These are phyloP conservation scores for Neonectria sp. DNA, from an alignment of 2,329 filamentous ascomycete genomes.

Conservation along the genomic window DNA sequence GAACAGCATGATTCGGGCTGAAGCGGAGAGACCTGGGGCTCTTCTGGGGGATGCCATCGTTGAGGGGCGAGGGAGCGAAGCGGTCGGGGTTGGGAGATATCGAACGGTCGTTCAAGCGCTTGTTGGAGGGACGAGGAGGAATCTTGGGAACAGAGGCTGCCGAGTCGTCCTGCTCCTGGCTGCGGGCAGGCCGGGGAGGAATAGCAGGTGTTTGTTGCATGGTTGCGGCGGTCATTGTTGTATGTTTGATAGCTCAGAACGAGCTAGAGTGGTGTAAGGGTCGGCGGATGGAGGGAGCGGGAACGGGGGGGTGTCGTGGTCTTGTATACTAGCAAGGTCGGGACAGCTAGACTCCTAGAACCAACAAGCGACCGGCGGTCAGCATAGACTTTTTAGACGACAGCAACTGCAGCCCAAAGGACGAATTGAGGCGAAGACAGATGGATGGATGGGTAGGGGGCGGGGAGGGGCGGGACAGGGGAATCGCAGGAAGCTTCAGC, in stretches of 20 bases:
- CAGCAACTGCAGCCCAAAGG: constrained; percentile 21
- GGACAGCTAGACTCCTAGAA: constrained; percentile 34
- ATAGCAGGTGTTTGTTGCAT: constrained; percentile 67
- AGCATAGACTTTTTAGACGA: constrained; percentile 41
- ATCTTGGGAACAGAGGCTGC: constrained; percentile 72
- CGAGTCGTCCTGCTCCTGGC: constrained; percentile 62
- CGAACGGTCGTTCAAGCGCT: constrained; percentile 79
- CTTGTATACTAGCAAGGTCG: constrained; percentile 35
- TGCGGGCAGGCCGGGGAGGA: constrained; percentile 70
- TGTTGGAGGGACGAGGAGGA: constrained; percentile 82
- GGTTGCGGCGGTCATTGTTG: constrained; percentile 65
- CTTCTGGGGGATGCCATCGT: constrained; percentile 74
- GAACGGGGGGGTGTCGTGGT: constrained; percentile 23
- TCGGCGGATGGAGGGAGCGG: constrained; percentile 28
- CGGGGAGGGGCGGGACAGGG: constrained; percentile 29
- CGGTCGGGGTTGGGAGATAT: constrained; percentile 83
- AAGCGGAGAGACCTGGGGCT: constrained; percentile 56
- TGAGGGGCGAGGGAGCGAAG: constrained; percentile 89
- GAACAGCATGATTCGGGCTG: constrained; percentile 53
- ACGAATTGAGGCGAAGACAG: constrained; percentile 22
- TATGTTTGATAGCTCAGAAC: constrained; percentile 33
- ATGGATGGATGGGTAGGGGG: constrained; percentile 15
- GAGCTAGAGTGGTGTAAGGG: constrained; percentile 31
- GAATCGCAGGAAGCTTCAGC: constrained; percentile 17
- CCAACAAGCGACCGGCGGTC: constrained; percentile 43